These are phyloP conservation scores for Auricularia cornea DNA, from an alignment of 768 basidiomycete genomes.

Conservation along the genomic window DNA sequence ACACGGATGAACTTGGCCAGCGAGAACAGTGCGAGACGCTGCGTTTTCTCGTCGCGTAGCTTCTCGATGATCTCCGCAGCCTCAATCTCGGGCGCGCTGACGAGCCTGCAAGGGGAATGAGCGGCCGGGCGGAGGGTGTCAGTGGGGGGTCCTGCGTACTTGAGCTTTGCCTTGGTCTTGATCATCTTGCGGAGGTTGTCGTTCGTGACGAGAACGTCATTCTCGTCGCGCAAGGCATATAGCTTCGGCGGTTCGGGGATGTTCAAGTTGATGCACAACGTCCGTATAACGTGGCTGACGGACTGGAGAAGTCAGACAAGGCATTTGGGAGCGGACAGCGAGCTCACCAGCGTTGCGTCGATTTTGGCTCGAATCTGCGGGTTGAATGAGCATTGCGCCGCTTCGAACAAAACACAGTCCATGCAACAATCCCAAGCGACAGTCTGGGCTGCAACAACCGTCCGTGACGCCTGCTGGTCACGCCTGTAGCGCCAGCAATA, in stretches of 20 bases:
- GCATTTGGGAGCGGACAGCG: no score
- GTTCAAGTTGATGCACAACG: constrained; percentile 73
- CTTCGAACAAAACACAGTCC: background rate
- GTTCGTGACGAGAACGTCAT: constrained; percentile 76
- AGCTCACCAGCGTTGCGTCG: constrained; percentile 58
- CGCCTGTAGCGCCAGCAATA: no score
- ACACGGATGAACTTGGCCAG: constrained; percentile 76
- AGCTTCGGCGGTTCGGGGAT: constrained; percentile 63
- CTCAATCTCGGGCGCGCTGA: constrained; percentile 71
- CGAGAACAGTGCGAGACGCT: constrained; percentile 65
- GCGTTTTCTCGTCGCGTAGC: constrained; percentile 53
- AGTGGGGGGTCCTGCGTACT: constrained; percentile 36
- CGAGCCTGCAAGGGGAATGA: constrained; percentile 43
- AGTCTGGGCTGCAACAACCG: no score
- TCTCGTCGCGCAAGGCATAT: constrained; percentile 75
- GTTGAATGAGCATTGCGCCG: background rate
- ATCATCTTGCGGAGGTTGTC: constrained; percentile 81
- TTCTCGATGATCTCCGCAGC: constrained; percentile 70
- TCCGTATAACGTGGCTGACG: constrained; percentile 77
- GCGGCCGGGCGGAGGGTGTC: background rate
- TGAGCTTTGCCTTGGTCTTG: constrained; percentile 66
- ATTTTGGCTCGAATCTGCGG: constrained; percentile 79
- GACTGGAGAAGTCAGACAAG: constrained; percentile 22
- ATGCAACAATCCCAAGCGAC: no score
- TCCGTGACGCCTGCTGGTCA: no score